Base-by-base conservation (phyloP, 2,329 filamentous ascomycete species). In the Apiospora kogelbergensis region DNA sequence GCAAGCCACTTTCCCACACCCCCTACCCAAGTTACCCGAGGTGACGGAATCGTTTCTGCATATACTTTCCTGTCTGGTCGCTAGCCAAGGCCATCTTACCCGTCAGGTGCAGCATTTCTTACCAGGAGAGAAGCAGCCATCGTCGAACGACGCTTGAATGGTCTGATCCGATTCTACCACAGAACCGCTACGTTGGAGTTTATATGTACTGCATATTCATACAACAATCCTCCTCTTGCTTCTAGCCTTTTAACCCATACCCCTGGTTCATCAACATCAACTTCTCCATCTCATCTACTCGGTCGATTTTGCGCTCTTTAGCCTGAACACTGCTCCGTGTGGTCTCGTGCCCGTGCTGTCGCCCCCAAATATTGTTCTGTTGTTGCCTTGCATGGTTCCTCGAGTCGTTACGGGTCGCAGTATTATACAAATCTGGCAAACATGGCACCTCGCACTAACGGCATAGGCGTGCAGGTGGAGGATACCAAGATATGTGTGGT, bases 401-500 rank as follows among this genome's bases (percentile, higher is more conserved):
- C 33, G 30, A 24, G 44, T 22, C 44, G 13, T 20, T 46, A 26
- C 65, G 26, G 30, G 24, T 20, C 15, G 44, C 45, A 30, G 17
- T 53, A 66, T 46, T 66, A 33, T 17, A 46, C 42, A 48, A 53
- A 53, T 3, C 30, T 69, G 71, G 76, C 74, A 76, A 75, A 26
- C 67, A 79, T 79, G 77, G 76, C 76, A 71, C 76, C 74, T 67
- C 70, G 70, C 78, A 84, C 85, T 84, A 90, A 90, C 80, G 90
- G 91, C 74, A 83, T 89, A 76, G 92, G 91, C 77, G 88, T 95
- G 73, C 92, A 97, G 93, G 93, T 93, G 76, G 95, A 98, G 85
- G 94, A 98, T 81, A 95, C 93, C 71, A 93, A 93, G 81, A 97
- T 99, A 84, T 98, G 95, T 81, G 95, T 99, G 73, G 94, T 99